A percentile compares a stretch with the other conserved stretches of the same genome.
phyloP scores from a whole-genome alignment of 345 rosid genomes.

The Gossypium herbaceum region DNA sequence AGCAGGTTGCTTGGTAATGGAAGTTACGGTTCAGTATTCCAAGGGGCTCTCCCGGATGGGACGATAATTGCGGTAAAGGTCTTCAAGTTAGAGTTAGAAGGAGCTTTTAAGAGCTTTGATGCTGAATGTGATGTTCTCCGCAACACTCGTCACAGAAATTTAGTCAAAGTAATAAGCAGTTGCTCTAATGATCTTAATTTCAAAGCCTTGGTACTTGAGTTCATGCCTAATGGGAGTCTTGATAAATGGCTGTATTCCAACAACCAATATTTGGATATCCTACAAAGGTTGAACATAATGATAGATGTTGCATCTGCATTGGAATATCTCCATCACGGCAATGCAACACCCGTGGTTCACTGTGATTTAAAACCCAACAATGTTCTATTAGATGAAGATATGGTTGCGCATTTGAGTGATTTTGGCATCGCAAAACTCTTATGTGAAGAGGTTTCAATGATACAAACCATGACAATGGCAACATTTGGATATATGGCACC shows the following conservation, averaged over 20 bases:
- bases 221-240: too few relatives aligned
- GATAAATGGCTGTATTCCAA: too few relatives aligned
- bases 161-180: slow-evolving; percentile 9
- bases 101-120: background rate
- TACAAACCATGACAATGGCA: background rate
- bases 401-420: too few relatives aligned
- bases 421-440: too few relatives aligned
- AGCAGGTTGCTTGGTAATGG: slow-evolving; percentile 10
- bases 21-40: slow-evolving; percentile 19
- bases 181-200: background rate
- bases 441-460: background rate
- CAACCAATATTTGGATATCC: too few relatives aligned
- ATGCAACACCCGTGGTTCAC: too few relatives aligned
- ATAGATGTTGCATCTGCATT: background rate
- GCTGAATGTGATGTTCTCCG: slow-evolving; percentile 11
- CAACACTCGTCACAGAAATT: slow-evolving; percentile 18
- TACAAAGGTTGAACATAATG: background rate
- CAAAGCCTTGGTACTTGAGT: too few relatives aligned
- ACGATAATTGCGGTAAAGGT: slow-evolving; percentile 15
- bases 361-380: too few relatives aligned
- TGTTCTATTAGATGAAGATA: too few relatives aligned
- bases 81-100: slow-evolving; percentile 1
- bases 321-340: too few relatives aligned
- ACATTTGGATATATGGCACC: background rate
- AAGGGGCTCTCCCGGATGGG: background rate